Evolutionary conservation across 2,329 filamentous ascomycete genomes (phyloP).

Genomic region (Ophiostoma ulmi): DNA sequence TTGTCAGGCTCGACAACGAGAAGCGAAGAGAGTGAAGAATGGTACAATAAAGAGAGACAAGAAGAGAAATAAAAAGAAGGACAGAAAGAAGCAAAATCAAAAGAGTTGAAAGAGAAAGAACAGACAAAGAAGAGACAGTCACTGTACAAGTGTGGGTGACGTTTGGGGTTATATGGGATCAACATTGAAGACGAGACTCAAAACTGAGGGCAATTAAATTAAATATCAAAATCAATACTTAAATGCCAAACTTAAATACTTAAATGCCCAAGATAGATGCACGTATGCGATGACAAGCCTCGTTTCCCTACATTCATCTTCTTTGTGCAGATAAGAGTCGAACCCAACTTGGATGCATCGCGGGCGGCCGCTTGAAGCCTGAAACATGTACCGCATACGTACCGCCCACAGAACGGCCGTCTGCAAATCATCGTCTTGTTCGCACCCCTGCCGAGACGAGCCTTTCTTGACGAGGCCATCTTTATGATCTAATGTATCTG

Average conservation of each 20-base stretch:
- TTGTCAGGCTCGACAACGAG: too few relatives aligned
- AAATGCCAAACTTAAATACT: not conserved
- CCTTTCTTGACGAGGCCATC: conserved; percentile 1
- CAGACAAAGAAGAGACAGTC: not conserved
- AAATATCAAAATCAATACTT: not conserved
- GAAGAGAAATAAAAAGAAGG: not conserved
- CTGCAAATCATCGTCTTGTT: not conserved
- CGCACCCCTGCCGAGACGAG: not conserved
- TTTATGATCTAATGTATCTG: not conserved
- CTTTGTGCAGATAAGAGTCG: not conserved
- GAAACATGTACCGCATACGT: not conserved
- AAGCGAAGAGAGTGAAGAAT: not conserved
- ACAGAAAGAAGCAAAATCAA: not conserved
- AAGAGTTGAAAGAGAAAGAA: not conserved
- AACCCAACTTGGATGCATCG: not conserved
- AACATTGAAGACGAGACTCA: conserved; percentile 12
- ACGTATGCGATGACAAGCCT: conserved; percentile 1
- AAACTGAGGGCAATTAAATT: not conserved
- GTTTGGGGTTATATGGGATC: conserved; percentile 23
- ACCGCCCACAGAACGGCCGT: not conserved
- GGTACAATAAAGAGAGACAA: not conserved
- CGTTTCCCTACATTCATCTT: not conserved
- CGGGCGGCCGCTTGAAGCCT: not conserved
- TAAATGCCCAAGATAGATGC: not conserved
- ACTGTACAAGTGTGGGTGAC: conserved; percentile 11